Evolutionary conservation across 305 asterid species (phyloP).

Genomic region (Fraxinus xanthoxyloides): DNA sequence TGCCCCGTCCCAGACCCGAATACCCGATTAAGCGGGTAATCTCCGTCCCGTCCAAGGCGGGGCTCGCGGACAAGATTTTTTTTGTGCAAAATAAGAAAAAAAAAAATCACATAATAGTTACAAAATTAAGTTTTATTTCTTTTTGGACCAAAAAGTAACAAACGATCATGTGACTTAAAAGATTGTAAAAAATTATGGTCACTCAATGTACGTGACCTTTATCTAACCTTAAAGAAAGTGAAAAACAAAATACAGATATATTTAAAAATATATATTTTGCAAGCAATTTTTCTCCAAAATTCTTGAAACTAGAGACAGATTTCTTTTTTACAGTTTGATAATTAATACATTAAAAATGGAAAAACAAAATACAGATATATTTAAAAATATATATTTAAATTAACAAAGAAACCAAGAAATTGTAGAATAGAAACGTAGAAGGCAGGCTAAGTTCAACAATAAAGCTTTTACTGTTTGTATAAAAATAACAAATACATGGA

Average conservation of each 20-base stretch:
- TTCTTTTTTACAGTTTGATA: not conserved
- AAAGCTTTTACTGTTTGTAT: not conserved
- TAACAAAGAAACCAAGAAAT: no score
- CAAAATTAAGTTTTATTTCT: not conserved
- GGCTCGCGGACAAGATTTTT: no score
- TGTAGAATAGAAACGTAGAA: not conserved
- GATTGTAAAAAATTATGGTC: not conserved
- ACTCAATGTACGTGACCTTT: constrained; percentile 7
- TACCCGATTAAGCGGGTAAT: no score
- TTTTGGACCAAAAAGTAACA: not conserved
- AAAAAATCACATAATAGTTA: not conserved
- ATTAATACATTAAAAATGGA: not conserved
- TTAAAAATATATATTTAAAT: no score
- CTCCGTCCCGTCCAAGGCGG: no score
- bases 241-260: not conserved
- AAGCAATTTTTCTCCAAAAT: not conserved
- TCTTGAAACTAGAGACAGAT: not conserved
- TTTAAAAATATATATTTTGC: no score
- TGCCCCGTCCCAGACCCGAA: no score
- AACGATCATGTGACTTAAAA: not conserved
- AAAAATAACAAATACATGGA: not conserved
- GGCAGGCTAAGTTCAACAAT: not conserved
- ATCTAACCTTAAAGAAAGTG: not conserved
- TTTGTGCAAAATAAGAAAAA: not conserved
- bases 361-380: no score